Evolutionary conservation across 106 monocot genomes (phyloP).

Genomic region (Dendrobium catenatum): DNA sequence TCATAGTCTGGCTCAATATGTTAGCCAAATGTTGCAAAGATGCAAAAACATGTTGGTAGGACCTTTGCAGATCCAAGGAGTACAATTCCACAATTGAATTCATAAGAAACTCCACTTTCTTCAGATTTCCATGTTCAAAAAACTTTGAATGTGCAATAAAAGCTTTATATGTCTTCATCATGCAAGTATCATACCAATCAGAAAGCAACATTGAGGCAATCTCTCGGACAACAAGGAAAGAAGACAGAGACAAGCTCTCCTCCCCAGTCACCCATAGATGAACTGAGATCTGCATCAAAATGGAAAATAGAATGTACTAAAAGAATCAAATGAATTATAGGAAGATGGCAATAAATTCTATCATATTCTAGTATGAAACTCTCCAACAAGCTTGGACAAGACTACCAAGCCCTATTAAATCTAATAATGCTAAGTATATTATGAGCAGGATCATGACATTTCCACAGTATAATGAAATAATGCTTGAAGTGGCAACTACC

Average conservation of each 20-base stretch:
- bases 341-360: background rate
- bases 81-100: constrained; percentile 55
- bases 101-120: constrained; percentile 44
- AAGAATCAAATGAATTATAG: background rate
- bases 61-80: constrained; percentile 57
- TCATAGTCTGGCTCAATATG: constrained; percentile 39
- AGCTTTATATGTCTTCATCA: constrained; percentile 43
- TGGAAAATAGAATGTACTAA: background rate
- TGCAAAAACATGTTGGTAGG: constrained; percentile 33
- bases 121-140: constrained; percentile 49
- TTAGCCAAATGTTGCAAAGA: constrained; percentile 55
- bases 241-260: constrained; percentile 48
- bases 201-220: constrained; percentile 28
- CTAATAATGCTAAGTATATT: background rate
- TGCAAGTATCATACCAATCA: constrained; percentile 45
- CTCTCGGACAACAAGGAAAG: constrained; percentile 55
- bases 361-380: background rate
- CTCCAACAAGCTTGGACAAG: background rate
- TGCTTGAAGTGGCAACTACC: background rate
- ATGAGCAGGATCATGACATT: background rate
- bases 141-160: constrained; percentile 59
- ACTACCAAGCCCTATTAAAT: background rate
- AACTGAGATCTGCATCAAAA: constrained; percentile 55
- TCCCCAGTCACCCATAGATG: constrained; percentile 91
- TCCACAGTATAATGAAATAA: background rate